A percentile compares a stretch with the other conserved stretches of the same genome.
These are phyloP conservation scores for Bolboschoenus planiculmis DNA, from an alignment of 176 grass and related monocot species.

Conservation along the genomic window DNA sequence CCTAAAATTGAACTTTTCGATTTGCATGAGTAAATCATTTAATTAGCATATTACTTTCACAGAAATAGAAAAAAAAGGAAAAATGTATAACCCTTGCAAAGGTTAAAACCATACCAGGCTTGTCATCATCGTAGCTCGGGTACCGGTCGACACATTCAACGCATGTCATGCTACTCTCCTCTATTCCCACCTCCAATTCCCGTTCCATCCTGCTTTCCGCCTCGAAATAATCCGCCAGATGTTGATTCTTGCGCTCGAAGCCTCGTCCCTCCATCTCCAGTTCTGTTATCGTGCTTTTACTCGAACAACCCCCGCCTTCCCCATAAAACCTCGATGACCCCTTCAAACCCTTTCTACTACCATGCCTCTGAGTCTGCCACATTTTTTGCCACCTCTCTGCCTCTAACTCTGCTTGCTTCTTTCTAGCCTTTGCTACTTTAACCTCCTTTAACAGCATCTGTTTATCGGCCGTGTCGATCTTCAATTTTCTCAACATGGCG, in stretches of 20 bases:
- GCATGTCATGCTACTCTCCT: slow-evolving; percentile 29
- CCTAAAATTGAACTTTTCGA: not conserved
- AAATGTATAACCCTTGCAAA: not conserved
- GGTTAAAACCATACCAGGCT: slow-evolving; percentile 39
- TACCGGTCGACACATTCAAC: slow-evolving; percentile 38
- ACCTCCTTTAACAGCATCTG: slow-evolving; percentile 64
- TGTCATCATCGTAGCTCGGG: slow-evolving; percentile 36
- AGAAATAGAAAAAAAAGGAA: not conserved
- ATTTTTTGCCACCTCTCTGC: slow-evolving; percentile 58
- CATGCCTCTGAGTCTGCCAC: slow-evolving; percentile 49
- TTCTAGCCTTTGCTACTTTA: slow-evolving; percentile 58
- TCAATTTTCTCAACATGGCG: slow-evolving; percentile 77
- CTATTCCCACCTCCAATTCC: slow-evolving; percentile 8
- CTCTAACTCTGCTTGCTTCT: slow-evolving; percentile 76
- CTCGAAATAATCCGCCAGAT: slow-evolving; percentile 49
- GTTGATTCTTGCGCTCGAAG: slow-evolving; percentile 38
- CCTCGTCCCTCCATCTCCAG: slow-evolving; percentile 2
- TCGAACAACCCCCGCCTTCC: slow-evolving; percentile 25
- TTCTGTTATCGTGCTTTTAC: slow-evolving; percentile 29
- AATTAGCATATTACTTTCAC: too few species aligned
- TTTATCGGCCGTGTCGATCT: slow-evolving; percentile 58
- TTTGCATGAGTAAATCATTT: not conserved
- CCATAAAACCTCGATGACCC: slow-evolving; percentile 19
- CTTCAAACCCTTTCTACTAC: slow-evolving; percentile 34
- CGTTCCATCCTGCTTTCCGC: slow-evolving; percentile 24